Evolutionary conservation across 2,329 filamentous ascomycete species (phyloP).

Genomic region (Colletotrichum sp.): DNA sequence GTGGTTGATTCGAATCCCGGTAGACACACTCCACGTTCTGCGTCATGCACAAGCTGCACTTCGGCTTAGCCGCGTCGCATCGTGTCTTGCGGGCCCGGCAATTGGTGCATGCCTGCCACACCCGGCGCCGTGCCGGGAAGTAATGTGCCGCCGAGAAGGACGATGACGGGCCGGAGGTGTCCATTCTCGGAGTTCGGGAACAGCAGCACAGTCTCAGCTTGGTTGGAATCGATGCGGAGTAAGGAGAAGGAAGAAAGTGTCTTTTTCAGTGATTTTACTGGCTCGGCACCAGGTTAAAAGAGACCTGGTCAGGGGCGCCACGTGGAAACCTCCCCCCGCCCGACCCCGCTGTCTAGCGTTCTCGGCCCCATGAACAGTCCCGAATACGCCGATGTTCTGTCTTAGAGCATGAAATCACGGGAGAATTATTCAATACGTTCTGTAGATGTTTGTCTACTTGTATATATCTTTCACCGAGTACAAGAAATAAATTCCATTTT

Average conservation of each 20-base stretch:
- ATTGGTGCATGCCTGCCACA: conserved; percentile 31
- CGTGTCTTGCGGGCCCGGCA: conserved; percentile 34
- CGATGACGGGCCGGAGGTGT: not conserved
- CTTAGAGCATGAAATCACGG: not conserved
- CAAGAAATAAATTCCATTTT: accelerated
- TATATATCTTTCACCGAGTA: accelerated
- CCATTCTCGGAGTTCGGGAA: not conserved
- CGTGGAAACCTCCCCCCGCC: not conserved
- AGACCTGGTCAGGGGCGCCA: not conserved
- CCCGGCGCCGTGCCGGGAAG: conserved; percentile 20
- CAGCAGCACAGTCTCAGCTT: not conserved
- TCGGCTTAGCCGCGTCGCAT: conserved; percentile 32
- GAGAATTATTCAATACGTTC: not conserved
- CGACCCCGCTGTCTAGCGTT: not conserved
- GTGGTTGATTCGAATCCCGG: conserved; percentile 29
- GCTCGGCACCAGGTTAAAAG: not conserved
- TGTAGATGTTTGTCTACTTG: not conserved
- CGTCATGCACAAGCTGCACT: conserved; percentile 29
- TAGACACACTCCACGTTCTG: conserved; percentile 34
- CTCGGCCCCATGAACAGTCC: not conserved
- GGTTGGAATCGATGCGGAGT: not conserved
- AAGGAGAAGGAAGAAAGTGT: not conserved
- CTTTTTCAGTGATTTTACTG: not conserved
- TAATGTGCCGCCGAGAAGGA: conserved; percentile 14
- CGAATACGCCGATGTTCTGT: not conserved